Evolutionary conservation across 169 alveolate genomes (phyloP).

Genomic region (Neospora caninum): DNA sequence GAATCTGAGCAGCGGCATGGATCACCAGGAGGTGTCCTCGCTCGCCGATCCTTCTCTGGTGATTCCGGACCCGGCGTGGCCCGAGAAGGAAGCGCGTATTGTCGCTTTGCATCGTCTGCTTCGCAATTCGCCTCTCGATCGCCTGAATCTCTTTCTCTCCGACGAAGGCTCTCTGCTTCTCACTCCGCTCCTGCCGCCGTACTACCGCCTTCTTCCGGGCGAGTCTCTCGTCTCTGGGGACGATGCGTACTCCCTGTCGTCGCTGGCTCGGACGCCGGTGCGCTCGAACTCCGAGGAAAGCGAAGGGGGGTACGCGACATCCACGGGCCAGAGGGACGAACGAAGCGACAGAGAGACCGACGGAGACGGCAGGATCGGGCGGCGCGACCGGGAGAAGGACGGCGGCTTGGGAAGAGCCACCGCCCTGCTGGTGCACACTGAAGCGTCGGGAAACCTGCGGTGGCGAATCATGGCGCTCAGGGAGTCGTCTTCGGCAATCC

Average conservation of each 20-base stretch:
- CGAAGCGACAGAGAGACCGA: background rate
- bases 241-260: background rate
- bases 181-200: background rate
- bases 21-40: background rate
- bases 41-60: background rate
- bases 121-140: background rate
- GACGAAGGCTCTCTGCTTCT: background rate
- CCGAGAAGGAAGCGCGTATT: background rate
- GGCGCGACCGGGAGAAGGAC: conserved; percentile 28
- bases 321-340: background rate
- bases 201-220: background rate
- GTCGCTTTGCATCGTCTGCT: background rate
- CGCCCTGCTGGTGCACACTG: conserved; percentile 3
- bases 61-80: background rate
- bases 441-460: background rate
- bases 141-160: conserved; percentile 2
- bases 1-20: background rate
- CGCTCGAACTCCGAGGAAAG: background rate
- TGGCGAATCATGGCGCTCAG: background rate
- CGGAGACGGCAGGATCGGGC: background rate
- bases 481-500: background rate
- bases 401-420: background rate
- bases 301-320: background rate
- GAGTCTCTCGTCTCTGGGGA: background rate
- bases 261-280: too few relatives aligned